A percentile compares a stretch with the other conserved stretches of the same genome.
These are phyloP conservation scores for Tulasnella sp. DNA, from an alignment of 768 basidiomycete genomes.

Conservation along the genomic window DNA sequence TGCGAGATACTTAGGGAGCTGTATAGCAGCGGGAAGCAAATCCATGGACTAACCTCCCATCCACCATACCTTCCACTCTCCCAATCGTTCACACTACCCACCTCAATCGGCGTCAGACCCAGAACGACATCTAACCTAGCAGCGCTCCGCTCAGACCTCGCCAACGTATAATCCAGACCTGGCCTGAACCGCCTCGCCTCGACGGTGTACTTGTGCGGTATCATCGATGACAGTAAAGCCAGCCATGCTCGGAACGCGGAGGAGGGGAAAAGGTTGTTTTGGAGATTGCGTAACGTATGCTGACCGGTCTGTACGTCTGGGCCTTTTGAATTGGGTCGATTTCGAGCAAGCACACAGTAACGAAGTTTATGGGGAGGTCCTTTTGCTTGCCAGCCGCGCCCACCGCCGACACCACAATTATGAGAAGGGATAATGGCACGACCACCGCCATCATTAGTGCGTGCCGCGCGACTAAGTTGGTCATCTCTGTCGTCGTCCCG, in stretches of 20 bases:
- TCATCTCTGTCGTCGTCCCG: slow-evolving; percentile 53
- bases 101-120: slow-evolving; percentile 58
- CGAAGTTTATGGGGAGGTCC: slow-evolving; percentile 95
- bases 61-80: slow-evolving; percentile 74
- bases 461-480: slow-evolving; percentile 48
- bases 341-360: slow-evolving; percentile 54
- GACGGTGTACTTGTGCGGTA: slow-evolving; percentile 60
- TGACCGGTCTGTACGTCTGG: too few relatives aligned
- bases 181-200: slow-evolving; percentile 84
- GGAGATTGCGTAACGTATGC: not conserved
- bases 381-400: slow-evolving; percentile 51
- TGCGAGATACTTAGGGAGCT: not conserved
- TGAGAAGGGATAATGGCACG: too few relatives aligned
- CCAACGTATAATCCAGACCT: slow-evolving; percentile 90
- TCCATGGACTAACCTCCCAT: slow-evolving; percentile 61
- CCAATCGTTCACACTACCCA: slow-evolving; percentile 39
- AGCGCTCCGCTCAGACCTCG: slow-evolving; percentile 73
- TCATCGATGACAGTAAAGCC: slow-evolving; percentile 52
- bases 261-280: slow-evolving; percentile 61
- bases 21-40: slow-evolving; percentile 8
- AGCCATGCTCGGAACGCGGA: slow-evolving; percentile 89
- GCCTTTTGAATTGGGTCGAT: not conserved
- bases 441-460: too few relatives aligned
- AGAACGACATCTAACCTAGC: slow-evolving; percentile 77
- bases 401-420: slow-evolving; percentile 40